Evolutionary conservation across 345 rosid genomes (phyloP), one percentile per base, ranked within the genome.

Genomic region (Combretum micranthum): DNA sequence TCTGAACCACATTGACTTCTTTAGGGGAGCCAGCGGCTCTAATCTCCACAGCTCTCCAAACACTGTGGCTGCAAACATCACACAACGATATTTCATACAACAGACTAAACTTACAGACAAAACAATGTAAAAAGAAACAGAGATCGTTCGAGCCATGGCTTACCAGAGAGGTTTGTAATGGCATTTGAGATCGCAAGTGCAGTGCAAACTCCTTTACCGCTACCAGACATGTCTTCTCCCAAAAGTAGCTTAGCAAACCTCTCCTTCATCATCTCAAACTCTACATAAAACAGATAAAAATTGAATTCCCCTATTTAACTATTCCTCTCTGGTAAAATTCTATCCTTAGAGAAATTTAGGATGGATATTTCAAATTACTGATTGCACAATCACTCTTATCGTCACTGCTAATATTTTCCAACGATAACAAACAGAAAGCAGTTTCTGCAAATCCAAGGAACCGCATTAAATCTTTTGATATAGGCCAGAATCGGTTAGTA

Each of bases 201-300:
- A 32, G 95, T 87, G 66, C 97, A 94, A 47, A 90, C 99, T 42
- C 99, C 97, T 76, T 94, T 90, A 9, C 99, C 97, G 53, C 97
- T 92, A 19, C 97, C 99, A n/a, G 99, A 94, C 99, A 94, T 94
- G 73, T 94, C 99, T 51, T 94, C 99, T 53, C 99, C 99, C 2
- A 93, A 67, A 57, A 94, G 92, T 50, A 94, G 85, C 84, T 94
- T 94, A 13, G 97, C 92, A 60, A 90, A 94, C 73, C 96, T 85
- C 77, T 94, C 99, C 68, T 85, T 94, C 99, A 94, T 94, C 96
- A 90, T 77, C 71, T 87, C 99, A 60, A 81, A 67, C 67, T 90
- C 99, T 89, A 56, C 69, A n/a, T 47, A 57, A 45, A 19, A 49
- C 4, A 10, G 15, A 23, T 19, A 39, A 5, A 45, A 13, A 48